phyloP scores from a whole-genome alignment of 139 green algal genomes.

The Deuterostichococcus epilithicus region DNA sequence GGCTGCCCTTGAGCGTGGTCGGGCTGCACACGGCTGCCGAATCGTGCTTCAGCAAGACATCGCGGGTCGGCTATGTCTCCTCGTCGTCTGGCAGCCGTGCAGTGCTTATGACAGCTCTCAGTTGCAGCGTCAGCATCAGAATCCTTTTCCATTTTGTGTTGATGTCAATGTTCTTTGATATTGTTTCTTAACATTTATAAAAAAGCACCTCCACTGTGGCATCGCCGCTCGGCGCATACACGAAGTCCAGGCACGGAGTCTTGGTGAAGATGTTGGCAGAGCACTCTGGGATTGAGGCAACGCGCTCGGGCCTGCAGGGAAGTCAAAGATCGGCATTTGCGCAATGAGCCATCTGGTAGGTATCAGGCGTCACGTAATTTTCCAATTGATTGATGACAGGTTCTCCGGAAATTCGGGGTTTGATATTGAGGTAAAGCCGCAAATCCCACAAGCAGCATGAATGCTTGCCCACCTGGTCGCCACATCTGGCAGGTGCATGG shows the following conservation, averaged over 20 bases:
- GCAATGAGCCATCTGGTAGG: too few relatives aligned
- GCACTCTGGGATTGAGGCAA: slow-evolving; percentile 34
- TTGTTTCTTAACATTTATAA: slow-evolving; percentile 18
- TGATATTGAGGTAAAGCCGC: too few relatives aligned
- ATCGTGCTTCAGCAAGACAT: not conserved
- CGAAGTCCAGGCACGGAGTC: slow-evolving; percentile 29
- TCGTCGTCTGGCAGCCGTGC: not conserved
- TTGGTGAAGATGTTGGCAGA: slow-evolving; percentile 32
- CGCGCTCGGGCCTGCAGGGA: not conserved
- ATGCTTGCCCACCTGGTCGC: too few relatives aligned
- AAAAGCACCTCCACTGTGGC: slow-evolving; percentile 25
- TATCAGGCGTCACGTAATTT: too few relatives aligned
- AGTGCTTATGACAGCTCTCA: not conserved
- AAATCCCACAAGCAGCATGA: too few relatives aligned
- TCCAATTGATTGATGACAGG: too few relatives aligned
- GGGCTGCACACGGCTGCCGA: not conserved
- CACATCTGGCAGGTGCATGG: too few relatives aligned
- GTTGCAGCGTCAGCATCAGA: not conserved
- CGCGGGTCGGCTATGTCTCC: not conserved
- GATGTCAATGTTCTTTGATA: slow-evolving; percentile 11
- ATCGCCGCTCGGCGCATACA: slow-evolving; percentile 29
- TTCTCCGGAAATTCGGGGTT: too few relatives aligned
- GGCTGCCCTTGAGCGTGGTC: not conserved
- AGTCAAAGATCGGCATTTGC: too few relatives aligned
- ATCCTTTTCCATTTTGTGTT: not conserved